These are phyloP conservation scores for Calocera cornea DNA, from an alignment of 768 basidiomycete genomes.

Conservation along the genomic window DNA sequence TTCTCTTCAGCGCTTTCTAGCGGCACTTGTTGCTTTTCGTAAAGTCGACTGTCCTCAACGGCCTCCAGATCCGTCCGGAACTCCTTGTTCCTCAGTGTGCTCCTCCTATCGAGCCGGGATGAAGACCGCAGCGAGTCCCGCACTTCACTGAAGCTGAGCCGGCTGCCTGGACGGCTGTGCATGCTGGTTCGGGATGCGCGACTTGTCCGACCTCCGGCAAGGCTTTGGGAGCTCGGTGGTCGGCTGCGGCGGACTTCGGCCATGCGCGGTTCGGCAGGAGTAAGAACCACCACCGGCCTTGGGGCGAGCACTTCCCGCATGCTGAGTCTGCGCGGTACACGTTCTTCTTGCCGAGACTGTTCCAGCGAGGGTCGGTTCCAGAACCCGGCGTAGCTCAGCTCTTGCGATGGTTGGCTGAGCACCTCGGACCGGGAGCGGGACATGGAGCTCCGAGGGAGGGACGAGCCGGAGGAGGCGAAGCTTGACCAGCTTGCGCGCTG, in stretches of 20 bases:
- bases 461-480: no score
- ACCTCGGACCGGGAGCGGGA: no score
- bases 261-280: not conserved
- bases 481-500: no score
- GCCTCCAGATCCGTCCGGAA: not conserved
- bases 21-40: not conserved
- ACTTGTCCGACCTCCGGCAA: not conserved
- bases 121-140: not conserved
- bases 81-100: not conserved
- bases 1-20: not conserved
- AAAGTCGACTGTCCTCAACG: not conserved
- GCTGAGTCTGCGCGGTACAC: not conserved
- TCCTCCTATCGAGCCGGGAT: not conserved
- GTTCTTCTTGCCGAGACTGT: not conserved
- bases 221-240: not conserved
- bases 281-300: not conserved
- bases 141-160: not conserved
- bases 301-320: not conserved
- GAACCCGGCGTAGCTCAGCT: no score
- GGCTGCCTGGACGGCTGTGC: not conserved
- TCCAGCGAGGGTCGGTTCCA: not conserved
- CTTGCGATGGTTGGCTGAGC: no score
- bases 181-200: not conserved
- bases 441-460: no score
- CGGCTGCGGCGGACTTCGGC: not conserved